Evolutionary conservation across 352 stramenopile species (phyloP).

Genomic region (Phytopythium aichiense): DNA sequence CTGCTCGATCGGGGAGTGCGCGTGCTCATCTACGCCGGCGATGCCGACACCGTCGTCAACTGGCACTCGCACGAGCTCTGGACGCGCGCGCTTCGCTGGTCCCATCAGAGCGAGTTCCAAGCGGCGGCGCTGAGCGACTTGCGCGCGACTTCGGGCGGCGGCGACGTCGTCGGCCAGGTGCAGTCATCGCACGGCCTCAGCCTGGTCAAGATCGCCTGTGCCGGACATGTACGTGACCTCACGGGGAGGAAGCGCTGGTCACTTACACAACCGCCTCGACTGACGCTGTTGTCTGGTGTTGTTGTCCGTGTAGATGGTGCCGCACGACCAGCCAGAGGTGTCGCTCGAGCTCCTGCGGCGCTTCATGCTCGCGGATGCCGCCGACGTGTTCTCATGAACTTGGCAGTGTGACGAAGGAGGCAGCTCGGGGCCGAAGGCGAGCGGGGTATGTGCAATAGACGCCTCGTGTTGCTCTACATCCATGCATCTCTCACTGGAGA

Average conservation of each 20-base stretch:
- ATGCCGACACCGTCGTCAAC: conserved; percentile 65
- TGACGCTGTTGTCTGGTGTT: background rate
- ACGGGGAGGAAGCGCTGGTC: too few relatives aligned
- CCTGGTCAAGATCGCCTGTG: conserved; percentile 59
- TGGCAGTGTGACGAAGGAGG: background rate
- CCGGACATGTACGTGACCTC: conserved; percentile 56
- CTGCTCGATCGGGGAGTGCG: conserved; percentile 53
- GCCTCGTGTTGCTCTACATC: conserved; percentile 4
- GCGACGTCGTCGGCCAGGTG: conserved; percentile 28
- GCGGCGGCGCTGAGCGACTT: conserved; percentile 14
- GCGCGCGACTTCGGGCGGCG: conserved; percentile 11
- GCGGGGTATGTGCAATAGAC: background rate
- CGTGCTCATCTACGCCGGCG: conserved; percentile 66
- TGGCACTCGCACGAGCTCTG: conserved; percentile 68
- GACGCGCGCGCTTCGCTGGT: conserved; percentile 52
- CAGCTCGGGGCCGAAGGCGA: background rate
- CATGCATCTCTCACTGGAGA: background rate
- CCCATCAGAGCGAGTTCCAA: conserved; percentile 26
- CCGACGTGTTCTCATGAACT: conserved; percentile 31
- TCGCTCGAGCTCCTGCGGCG: conserved; percentile 40
- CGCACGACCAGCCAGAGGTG: conserved; percentile 55
- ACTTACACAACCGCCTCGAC: too few relatives aligned
- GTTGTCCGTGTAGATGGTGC: conserved; percentile 56
- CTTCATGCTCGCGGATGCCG: conserved; percentile 29
- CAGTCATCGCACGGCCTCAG: conserved; percentile 47